Conservation (phyloP, 305 asterid genomes). For the Ajuga reptans region DNA sequence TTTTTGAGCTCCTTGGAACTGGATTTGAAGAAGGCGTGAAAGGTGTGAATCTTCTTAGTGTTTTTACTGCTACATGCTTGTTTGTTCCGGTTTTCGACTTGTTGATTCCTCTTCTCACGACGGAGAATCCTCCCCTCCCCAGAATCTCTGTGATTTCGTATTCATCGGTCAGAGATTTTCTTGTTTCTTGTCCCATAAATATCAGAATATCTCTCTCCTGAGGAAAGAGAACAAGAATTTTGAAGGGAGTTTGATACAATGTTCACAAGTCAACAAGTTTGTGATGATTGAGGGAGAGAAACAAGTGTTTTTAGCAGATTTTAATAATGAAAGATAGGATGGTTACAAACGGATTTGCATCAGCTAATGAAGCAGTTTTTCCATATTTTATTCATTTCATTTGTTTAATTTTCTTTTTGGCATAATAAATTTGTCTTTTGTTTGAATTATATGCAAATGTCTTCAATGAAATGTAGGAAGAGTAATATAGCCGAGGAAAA, state of each 20-base stretch:
- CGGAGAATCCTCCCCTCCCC: conserved; percentile 80
- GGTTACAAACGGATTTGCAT: conserved; percentile 35
- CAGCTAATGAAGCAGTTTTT: conserved; percentile 26
- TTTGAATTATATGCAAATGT: conserved; percentile 23
- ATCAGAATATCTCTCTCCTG: not conserved
- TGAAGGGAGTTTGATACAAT: not conserved
- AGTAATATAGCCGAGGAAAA: conserved; percentile 18
- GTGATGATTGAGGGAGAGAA: conserved; percentile 25
- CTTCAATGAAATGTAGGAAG: conserved; percentile 17
- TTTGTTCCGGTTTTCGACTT: conserved; percentile 21
- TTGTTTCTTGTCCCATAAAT: conserved; percentile 45
- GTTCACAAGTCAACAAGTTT: conserved; percentile 29
- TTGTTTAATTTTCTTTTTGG: not conserved
- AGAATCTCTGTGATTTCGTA: conserved; percentile 56
- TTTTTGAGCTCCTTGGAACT: conserved; percentile 3
- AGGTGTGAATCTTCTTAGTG: conserved; percentile 45
- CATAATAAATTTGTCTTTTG: not conserved
- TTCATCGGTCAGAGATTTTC: conserved; percentile 43
- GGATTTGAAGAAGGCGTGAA: conserved; percentile 22
- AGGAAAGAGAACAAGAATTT: not conserved
- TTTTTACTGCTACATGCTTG: conserved; percentile 56
- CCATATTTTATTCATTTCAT: not conserved
- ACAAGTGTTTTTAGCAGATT: conserved; percentile 5
- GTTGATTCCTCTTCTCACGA: conserved; percentile 51
- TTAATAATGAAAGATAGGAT: conserved; percentile 23